phyloP scores from a whole-genome alignment of 176 grass and related monocot species.

The Phragmites australis region DNA sequence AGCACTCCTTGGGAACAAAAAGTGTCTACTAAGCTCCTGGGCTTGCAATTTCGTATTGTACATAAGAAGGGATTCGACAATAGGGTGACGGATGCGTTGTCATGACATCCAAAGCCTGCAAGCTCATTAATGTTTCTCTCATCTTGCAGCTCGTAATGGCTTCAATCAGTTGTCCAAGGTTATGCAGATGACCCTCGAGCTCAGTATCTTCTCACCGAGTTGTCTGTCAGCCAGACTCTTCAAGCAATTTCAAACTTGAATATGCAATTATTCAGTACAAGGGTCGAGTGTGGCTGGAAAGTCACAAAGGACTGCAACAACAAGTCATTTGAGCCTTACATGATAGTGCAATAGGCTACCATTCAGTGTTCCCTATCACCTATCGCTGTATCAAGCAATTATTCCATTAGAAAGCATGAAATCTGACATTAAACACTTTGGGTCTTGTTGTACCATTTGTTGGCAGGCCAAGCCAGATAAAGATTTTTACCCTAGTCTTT shows the following conservation, averaged over 20 bases:
- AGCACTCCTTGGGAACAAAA: too few relatives aligned
- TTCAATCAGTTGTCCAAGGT: background rate
- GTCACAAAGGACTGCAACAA: rapidly evolving
- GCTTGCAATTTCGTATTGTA: too few relatives aligned
- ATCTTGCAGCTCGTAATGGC: too few relatives aligned
- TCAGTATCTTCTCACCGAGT: too few relatives aligned
- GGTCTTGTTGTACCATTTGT: background rate
- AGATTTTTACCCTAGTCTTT: background rate
- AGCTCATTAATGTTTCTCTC: too few relatives aligned
- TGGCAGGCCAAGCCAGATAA: background rate
- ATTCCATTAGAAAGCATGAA: background rate
- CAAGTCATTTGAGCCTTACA: background rate
- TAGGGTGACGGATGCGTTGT: background rate
- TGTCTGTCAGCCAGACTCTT: too few relatives aligned
- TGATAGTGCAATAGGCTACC: background rate
- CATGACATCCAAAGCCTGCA: background rate
- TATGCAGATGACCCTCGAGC: too few relatives aligned
- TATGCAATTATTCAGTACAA: background rate
- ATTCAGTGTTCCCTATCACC: background rate
- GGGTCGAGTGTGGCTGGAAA: background rate
- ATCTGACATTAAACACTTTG: background rate
- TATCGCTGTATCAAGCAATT: background rate
- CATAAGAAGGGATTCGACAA: background rate
- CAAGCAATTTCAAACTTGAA: background rate
- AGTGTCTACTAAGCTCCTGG: too few relatives aligned